These are phyloP conservation scores for Phylloporus arenicola DNA, from an alignment of 768 basidiomycete species.

Conservation along the genomic window DNA sequence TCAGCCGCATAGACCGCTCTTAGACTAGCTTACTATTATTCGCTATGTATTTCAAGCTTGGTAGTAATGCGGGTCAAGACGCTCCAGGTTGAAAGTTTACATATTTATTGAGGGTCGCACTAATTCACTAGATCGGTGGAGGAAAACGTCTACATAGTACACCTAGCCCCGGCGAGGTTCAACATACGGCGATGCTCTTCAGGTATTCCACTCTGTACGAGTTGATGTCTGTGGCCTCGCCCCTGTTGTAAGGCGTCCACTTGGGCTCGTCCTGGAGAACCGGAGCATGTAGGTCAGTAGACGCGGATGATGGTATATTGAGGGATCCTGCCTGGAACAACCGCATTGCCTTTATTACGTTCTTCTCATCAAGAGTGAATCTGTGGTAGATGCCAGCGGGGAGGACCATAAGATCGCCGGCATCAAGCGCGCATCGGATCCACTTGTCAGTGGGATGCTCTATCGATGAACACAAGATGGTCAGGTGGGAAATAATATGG, in stretches of 20 bases:
- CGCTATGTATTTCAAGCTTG: constrained; percentile 5
- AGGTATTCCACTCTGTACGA: constrained; percentile 59
- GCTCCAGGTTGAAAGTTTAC: background rate
- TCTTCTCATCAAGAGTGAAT: constrained; percentile 78
- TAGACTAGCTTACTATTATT: constrained; percentile 2
- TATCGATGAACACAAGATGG: constrained; percentile 21
- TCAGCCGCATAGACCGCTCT: background rate
- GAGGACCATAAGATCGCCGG: constrained; percentile 81
- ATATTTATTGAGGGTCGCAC: background rate
- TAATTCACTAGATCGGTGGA: background rate
- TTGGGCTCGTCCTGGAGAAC: constrained; percentile 76
- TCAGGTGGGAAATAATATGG: background rate
- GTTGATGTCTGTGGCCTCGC: constrained; percentile 57
- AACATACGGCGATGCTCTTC: constrained; percentile 39
- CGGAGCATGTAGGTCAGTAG: background rate
- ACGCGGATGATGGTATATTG: background rate
- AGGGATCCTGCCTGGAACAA: constrained; percentile 66
- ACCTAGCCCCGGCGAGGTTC: background rate
- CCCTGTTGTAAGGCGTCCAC: constrained; percentile 77
- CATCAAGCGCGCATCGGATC: constrained; percentile 72
- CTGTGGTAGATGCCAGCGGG: constrained; percentile 94
- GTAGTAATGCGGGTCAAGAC: background rate
- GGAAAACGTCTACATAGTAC: background rate
- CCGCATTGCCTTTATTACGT: constrained; percentile 72
- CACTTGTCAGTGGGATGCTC: constrained; percentile 65